Percentiles rank a stretch among this genome's conserved stretches.
phyloP scores from a whole-genome alignment of 202 grass and related monocot genomes.

The Carex arenaria region DNA sequence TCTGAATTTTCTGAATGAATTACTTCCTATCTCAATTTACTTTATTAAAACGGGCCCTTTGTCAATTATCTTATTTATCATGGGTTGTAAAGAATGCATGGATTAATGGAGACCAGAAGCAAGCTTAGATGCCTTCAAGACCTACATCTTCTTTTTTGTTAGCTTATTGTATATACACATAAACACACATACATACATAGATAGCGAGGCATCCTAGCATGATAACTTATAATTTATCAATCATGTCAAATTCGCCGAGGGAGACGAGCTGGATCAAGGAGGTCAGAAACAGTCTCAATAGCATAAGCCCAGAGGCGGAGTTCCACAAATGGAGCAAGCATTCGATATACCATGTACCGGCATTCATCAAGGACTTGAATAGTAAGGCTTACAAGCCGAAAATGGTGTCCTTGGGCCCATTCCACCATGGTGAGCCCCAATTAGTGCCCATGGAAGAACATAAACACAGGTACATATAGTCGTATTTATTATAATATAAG shows the following conservation, averaged over 20 bases:
- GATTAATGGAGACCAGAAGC: background rate
- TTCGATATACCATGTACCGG: slow-evolving; percentile 60
- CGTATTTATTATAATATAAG: background rate
- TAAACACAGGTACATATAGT: slow-evolving; percentile 39
- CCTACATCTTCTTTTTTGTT: background rate
- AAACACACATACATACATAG: background rate
- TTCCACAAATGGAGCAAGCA: slow-evolving; percentile 43
- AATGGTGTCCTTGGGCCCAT: slow-evolving; percentile 67
- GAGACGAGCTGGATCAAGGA: slow-evolving; percentile 44
- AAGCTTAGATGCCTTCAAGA: slow-evolving; percentile 11
- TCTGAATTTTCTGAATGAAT: background rate
- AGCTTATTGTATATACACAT: background rate
- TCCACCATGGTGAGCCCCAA: slow-evolving; percentile 46
- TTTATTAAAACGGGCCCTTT: background rate
- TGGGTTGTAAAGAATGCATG: slow-evolving; percentile 9
- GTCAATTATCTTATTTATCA: background rate
- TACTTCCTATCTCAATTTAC: background rate
- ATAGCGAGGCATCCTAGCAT: background rate
- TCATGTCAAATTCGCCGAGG: background rate
- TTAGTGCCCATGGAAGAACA: slow-evolving; percentile 72
- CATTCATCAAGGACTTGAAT: slow-evolving; percentile 55
- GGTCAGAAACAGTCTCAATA: slow-evolving; percentile 30
- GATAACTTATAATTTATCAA: background rate
- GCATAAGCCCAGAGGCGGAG: slow-evolving; percentile 32
- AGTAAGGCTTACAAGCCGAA: slow-evolving; percentile 60